Percentiles rank a stretch among this genome's conserved stretches.
These are phyloP conservation scores for Phytomonas sp. DNA, from an alignment of 208 protist species.

Conservation along the genomic window DNA sequence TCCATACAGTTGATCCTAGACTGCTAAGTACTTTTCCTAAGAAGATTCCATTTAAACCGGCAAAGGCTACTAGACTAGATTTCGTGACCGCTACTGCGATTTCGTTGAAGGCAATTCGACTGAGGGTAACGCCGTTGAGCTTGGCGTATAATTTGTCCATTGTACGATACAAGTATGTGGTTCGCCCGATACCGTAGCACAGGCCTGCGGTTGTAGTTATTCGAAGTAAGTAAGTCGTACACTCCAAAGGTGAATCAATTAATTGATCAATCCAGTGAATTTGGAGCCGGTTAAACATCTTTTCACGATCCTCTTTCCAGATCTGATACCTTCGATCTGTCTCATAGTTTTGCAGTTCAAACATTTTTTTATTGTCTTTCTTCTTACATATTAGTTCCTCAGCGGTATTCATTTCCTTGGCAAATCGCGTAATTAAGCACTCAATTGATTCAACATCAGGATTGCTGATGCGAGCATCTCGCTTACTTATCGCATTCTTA, in stretches of 20 bases:
- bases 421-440: conserved; percentile 8
- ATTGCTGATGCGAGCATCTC: conserved; percentile 5
- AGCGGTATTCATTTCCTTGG: conserved; percentile 10
- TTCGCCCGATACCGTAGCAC: conserved; percentile 71
- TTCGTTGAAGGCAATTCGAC: conserved; percentile 55
- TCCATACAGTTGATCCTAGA: conserved; percentile 15
- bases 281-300: conserved; percentile 41
- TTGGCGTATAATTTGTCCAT: conserved; percentile 88
- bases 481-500: conserved; percentile 10
- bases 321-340: conserved; percentile 63
- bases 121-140: conserved; percentile 69
- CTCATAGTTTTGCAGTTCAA: conserved; percentile 22
- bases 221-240: conserved; percentile 51
- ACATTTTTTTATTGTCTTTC: conserved; percentile 5
- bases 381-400: conserved; percentile 9
- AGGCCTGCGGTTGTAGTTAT: conserved; percentile 61
- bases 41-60: conserved; percentile 36
- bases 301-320: conserved; percentile 58
- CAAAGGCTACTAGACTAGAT: conserved; percentile 33
- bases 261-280: conserved; percentile 79
- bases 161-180: conserved; percentile 70
- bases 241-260: conserved; percentile 45
- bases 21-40: conserved; percentile 38
- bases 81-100: conserved; percentile 54
- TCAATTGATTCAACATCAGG: conserved; percentile 11